phyloP scores from a whole-genome alignment of 1,284 basidiomycete genomes.

The Moesziomyces globuligerus region DNA sequence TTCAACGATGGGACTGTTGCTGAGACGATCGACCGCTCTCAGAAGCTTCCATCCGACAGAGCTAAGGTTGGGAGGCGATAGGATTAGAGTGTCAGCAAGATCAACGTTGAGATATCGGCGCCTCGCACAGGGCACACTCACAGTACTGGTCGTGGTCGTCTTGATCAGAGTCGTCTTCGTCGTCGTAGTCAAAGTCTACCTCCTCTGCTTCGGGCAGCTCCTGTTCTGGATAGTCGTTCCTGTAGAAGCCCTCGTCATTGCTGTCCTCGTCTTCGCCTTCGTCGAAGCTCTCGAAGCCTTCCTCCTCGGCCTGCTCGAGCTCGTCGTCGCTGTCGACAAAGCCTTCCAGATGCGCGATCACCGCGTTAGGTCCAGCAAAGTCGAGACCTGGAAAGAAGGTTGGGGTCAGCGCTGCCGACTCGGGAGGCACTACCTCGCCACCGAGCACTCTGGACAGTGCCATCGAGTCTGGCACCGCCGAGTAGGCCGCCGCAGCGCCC shows the following conservation, averaged over 20 bases:
- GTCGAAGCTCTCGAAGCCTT: constrained; percentile 48
- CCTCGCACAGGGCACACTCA: constrained; percentile 23
- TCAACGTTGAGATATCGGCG: too few relatives aligned
- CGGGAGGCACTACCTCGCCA: constrained; percentile 33
- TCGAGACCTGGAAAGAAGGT: constrained; percentile 34
- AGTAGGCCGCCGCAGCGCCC: constrained; percentile 25
- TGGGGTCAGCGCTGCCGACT: constrained; percentile 18
- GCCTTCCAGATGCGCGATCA: constrained; percentile 31
- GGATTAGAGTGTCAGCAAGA: not conserved
- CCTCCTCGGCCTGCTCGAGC: constrained; percentile 34
- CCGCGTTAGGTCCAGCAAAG: constrained; percentile 30
- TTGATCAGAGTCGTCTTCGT: constrained; percentile 28
- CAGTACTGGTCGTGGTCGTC: constrained; percentile 47
- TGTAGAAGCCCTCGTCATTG: constrained; percentile 65
- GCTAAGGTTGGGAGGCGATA: too few relatives aligned
- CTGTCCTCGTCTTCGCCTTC: constrained; percentile 65
- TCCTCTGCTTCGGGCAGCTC: constrained; percentile 57
- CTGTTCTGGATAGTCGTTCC: constrained; percentile 64
- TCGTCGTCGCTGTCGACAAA: constrained; percentile 45
- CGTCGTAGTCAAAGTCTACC: constrained; percentile 41
- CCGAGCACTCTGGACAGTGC: constrained; percentile 37
- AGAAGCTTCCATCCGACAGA: constrained; percentile 42
- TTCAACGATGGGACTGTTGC: too few relatives aligned
- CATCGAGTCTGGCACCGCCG: constrained; percentile 28
- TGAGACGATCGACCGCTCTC: not conserved